Evolutionary conservation across 2,329 filamentous ascomycete species (phyloP), one percentile per base, ranked within the genome.

Genomic region (Paracoccidioides lutzii): DNA sequence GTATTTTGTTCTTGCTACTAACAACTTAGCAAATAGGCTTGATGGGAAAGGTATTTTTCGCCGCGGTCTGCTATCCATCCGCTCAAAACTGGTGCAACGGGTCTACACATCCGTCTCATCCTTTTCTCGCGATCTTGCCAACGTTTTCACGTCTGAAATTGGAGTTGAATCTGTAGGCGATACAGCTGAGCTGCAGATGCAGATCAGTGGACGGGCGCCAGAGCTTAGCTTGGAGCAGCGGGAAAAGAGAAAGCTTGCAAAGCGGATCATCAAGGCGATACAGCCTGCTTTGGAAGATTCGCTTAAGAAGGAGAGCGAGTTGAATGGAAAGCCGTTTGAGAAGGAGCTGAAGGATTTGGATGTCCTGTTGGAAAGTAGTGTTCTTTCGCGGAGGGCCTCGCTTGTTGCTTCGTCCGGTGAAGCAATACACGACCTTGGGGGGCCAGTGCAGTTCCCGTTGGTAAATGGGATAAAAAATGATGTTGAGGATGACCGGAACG

Each of bases 191-290:
- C 63, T 74, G 60, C 60, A 83, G 74, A 70, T 74, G 71, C 64
- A 77, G 68, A 64, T 83, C 73, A 69, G 75, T 71, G 57, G 71
- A 5, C 72, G 73, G 51, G 70, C 71, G 4, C 69, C 71, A 5
- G 73, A 75, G 55, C 69, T 74, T 48, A 71, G 67, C 56, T 59
- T 78, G 8, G 89, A 95, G 63, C 82, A 89, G 58, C 87, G 88
- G 57, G 87, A 95, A 62, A 83, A 87, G 59, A 87, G 88, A 64
- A 87, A 85, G 62, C 75, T 95, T n/a, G 89, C 87, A 30, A 95
- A 94, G 71, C 82, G 90, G 32, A 95, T 96, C 59, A 79, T 95
- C 61, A 94, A 89, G 68, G 82, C 84, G 0, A 79, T 95, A 37
- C 88, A 94, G 67, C 83, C 87, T 12, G 78, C 83, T 46, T 75